Base-by-base conservation (phyloP, 2,329 filamentous ascomycete genomes). In the Tolypocladium ovalisporum region DNA sequence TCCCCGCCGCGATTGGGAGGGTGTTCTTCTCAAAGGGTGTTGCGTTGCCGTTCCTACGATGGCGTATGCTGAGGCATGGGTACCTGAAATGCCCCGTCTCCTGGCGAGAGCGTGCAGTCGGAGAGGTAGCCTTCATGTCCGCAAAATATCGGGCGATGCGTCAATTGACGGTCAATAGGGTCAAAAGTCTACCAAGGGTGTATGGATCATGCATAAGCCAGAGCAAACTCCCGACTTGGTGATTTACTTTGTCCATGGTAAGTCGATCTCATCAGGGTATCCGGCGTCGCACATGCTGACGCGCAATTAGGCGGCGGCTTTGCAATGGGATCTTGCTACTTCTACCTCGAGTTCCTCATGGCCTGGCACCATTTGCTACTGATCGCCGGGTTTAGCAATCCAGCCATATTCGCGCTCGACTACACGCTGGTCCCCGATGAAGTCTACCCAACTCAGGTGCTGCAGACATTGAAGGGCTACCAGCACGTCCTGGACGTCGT, bases 341-440 rank as follows among this genome's bases (percentile, higher is more conserved):
- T 95, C 70, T 95, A 95, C 69, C 80, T 92, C 39, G 90, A 95
- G 65, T 94, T 93, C 63, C 77, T 95, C 3, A 75, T 93, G 56
- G 81, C 84, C 10, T 90, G 87, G 86, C 74, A 89, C 15, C 76
- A 79, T 49, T 73, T 90, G 22, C 76, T 95, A 42, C 77, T 82
- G 57, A 73, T 80, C 55, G 75, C 77, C 22, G 87, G 87, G 1
- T 93, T 87, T 68, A 69, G 74, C 12, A 94, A 92, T 65, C 90
- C 90, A 0, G 87, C 88, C 27, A 80, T 94, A 4, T 90, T 94
- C 66, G 84, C 87, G 1, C 76, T 94, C 6, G 89, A 94, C 59
- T 94, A 94, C 68, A 90, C 86, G 0, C 77, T 95, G 1, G 88
- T 91, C 0, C 89, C 89, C 1, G 87, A 91, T 62, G 79, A 81